Evolutionary conservation across 371 early-diverging fungal genomes (phyloP).

Genomic region (Mortierella sp.): DNA sequence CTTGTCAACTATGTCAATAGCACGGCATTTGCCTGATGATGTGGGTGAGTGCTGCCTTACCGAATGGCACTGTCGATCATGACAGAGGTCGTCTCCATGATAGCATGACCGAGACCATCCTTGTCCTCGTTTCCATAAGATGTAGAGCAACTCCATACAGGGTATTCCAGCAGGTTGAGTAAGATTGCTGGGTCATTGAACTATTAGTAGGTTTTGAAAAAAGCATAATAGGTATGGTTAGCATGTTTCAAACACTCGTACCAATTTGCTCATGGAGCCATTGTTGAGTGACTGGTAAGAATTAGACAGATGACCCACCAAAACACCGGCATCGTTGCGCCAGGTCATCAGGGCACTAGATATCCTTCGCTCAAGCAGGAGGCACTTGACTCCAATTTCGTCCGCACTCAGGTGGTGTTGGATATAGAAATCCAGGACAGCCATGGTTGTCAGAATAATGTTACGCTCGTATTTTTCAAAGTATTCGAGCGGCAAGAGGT

Average conservation of each 20-base stretch:
- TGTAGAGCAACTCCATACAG: constrained; percentile 29
- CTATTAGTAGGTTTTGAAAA: constrained; percentile 27
- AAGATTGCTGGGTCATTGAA: constrained; percentile 44
- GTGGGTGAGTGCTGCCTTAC: background rate
- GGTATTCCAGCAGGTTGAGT: constrained; percentile 24
- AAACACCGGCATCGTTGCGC: constrained; percentile 58
- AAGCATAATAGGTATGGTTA: background rate
- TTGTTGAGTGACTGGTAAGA: background rate
- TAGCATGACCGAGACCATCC: constrained; percentile 23
- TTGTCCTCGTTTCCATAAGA: constrained; percentile 35
- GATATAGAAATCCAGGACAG: constrained; percentile 61
- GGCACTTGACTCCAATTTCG: constrained; percentile 46
- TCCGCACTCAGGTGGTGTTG: constrained; percentile 41
- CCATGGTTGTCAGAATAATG: constrained; percentile 57
- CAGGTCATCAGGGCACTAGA: constrained; percentile 58
- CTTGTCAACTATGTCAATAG: background rate
- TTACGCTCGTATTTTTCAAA: constrained; percentile 65
- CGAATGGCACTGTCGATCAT: constrained; percentile 29
- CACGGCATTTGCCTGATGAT: too few species aligned
- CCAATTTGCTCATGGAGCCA: background rate
- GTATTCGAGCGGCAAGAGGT: constrained; percentile 68
- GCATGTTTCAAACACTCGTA: background rate
- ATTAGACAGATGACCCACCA: constrained; percentile 47
- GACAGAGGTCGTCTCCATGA: constrained; percentile 32
- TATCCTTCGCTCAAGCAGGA: constrained; percentile 59